Evolutionary conservation across 108 stramenopile species (phyloP), one percentile per base, ranked within the genome.

Genomic region (Cyclotella baltica): DNA sequence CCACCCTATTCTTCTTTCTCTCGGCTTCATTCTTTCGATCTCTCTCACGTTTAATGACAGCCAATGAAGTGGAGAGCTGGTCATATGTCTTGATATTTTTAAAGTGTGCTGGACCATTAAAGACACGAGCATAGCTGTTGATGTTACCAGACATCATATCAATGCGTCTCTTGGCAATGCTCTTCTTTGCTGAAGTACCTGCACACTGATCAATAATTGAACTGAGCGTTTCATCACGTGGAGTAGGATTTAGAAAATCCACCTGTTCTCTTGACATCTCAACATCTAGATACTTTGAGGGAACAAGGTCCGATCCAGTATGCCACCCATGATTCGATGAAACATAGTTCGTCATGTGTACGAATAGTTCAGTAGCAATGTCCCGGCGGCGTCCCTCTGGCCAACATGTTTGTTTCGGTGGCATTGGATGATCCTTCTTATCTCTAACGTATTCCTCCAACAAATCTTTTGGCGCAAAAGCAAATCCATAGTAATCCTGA

Each of bases 191-290:
- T 27, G 28, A 47, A 0, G 34, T 19, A 0, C 77, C 77, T 28
- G 22, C 18, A 25, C 48, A 56, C 38, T 78, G 70, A 72, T 72
- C 69, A 34, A 72, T 63, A 1, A 78, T 72, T 27, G 69, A 37
- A 27, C 30, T 70, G 0, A 78, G 10, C 16, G 62, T 70, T 1
- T 72, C 61, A 55, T 63, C 37, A 22, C 61, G 30, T 35, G 69
- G 2, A 1, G 70, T 65, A 9, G 77, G 70, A 53, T 78, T 78
- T 0, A 78, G 70, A 27, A 68, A 51, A 0, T 78, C 19, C 0
- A 47, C 23, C 16, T 78, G 77, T 1, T 78, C 59, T 10, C 4
- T 0, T 1, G 53, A 27, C 2, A 75, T 20, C 33, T 61, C 70
- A 19, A 62, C 35, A 33, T 61, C 20, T 28, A 67, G 6, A 53